These are phyloP conservation scores for Vaucheria bursata DNA, from an alignment of 352 stramenopile genomes.

Conservation along the genomic window DNA sequence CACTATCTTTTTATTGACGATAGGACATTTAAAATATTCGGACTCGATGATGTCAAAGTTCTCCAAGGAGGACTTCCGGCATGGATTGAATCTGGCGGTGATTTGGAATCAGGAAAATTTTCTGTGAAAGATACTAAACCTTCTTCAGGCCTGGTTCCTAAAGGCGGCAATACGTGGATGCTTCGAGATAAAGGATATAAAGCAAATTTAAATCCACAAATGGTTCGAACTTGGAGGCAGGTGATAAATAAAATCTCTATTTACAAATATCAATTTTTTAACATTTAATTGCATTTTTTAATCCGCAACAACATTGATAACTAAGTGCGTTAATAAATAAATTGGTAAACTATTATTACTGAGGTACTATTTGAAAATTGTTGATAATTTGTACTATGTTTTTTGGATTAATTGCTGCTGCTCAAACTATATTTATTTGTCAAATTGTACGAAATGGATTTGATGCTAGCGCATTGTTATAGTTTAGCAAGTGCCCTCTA, in stretches of 20 bases:
- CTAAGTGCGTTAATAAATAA: too few relatives aligned
- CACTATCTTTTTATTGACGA: not conserved
- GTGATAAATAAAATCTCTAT: slow-evolving; percentile 2
- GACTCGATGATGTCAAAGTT: slow-evolving; percentile 53
- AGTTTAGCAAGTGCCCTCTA: too few relatives aligned
- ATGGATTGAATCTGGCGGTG: slow-evolving; percentile 40
- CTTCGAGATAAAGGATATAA: slow-evolving; percentile 42
- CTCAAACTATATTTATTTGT: too few relatives aligned
- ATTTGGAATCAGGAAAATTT: slow-evolving; percentile 30
- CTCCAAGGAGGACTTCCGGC: slow-evolving; percentile 62
- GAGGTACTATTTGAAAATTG: too few relatives aligned
- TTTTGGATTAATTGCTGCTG: too few relatives aligned
- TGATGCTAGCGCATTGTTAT: too few relatives aligned
- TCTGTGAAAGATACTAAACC: slow-evolving; percentile 20
- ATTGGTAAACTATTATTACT: too few relatives aligned
- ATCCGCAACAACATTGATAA: too few relatives aligned
- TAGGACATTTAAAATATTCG: slow-evolving; percentile 14
- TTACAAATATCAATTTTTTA: not conserved
- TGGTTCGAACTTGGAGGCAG: slow-evolving; percentile 46
- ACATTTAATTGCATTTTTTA: not conserved
- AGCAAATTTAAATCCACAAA: slow-evolving; percentile 30
- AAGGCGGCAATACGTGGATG: slow-evolving; percentile 41
- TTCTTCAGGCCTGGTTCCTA: slow-evolving; percentile 41
- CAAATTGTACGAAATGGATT: too few relatives aligned
- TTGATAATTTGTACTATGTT: too few relatives aligned